These are phyloP conservation scores for Umbilicus rupestris DNA, from an alignment of 164 flowering plant genomes.

Conservation along the genomic window DNA sequence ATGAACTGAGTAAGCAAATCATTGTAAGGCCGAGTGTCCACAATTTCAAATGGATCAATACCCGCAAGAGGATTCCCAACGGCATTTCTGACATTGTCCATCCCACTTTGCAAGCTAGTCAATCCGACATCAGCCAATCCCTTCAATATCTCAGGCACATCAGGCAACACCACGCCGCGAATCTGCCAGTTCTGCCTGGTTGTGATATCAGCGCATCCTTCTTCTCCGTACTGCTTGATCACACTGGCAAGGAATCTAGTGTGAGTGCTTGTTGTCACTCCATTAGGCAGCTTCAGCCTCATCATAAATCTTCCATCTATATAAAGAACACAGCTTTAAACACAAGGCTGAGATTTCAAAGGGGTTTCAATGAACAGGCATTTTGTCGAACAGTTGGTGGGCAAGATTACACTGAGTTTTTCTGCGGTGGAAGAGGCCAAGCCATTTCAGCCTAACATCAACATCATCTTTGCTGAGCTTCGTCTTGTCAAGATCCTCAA, in stretches of 20 bases:
- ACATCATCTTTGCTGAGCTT: slow-evolving; percentile 67
- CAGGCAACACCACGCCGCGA: slow-evolving; percentile 72
- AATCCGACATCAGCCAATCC: slow-evolving; percentile 72
- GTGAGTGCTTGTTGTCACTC: slow-evolving; percentile 82
- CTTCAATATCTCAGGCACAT: slow-evolving; percentile 77
- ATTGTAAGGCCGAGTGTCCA: slow-evolving; percentile 79
- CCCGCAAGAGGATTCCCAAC: slow-evolving; percentile 96
- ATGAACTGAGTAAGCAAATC: slow-evolving; percentile 63
- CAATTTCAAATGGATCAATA: slow-evolving; percentile 72
- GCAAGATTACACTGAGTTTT: slow-evolving; percentile 75
- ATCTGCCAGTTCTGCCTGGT: slow-evolving; percentile 98
- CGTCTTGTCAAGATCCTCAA: slow-evolving; percentile 61
- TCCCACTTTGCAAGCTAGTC: slow-evolving; percentile 91
- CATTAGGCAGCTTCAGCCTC: slow-evolving; percentile 94
- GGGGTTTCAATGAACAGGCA: background rate
- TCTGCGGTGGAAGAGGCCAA: slow-evolving; percentile 83
- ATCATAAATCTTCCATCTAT: slow-evolving; percentile 93
- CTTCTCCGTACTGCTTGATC: slow-evolving; percentile 62
- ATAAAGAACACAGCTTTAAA: slow-evolving; percentile 5
- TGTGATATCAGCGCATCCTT: slow-evolving; percentile 90
- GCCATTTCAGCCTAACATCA: slow-evolving; percentile 93
- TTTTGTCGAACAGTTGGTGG: background rate
- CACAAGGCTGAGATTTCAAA: background rate
- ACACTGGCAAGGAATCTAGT: slow-evolving; percentile 75
- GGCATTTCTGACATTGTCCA: slow-evolving; percentile 95